A percentile compares a stretch with the other conserved stretches of the same genome.
Conservation (phyloP, 2,329 filamentous ascomycete genomes). For the Sporothrix dimorphospora region DNA sequence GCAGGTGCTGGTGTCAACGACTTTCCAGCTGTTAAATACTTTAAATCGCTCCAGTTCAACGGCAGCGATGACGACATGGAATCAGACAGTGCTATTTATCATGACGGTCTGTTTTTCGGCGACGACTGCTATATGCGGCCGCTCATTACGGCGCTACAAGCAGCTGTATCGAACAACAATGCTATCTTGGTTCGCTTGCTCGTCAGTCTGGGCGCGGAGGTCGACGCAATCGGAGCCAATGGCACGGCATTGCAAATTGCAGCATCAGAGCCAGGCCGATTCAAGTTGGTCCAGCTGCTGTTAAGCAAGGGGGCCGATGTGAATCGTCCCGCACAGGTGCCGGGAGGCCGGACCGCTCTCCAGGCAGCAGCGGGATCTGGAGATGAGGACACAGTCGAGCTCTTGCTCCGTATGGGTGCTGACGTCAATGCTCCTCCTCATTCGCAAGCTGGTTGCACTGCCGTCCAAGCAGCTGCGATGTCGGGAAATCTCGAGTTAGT, state of each 20-base stretch:
- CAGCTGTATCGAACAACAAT: not conserved
- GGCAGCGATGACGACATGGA: not conserved
- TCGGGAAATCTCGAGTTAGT: not conserved
- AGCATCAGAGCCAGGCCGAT: not conserved
- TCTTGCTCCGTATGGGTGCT: not conserved
- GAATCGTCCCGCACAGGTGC: not conserved
- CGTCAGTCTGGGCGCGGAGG: not conserved
- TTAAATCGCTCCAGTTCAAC: not conserved
- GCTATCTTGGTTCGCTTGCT: not conserved
- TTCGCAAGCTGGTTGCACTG: not conserved
- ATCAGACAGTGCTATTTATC: too few species aligned
- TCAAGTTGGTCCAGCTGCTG: conserved; percentile 4
- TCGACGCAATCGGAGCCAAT: not conserved
- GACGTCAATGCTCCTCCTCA: not conserved
- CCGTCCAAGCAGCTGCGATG: conserved; percentile 9
- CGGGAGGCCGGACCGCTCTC: not conserved
- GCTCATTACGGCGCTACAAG: conserved; percentile 5
- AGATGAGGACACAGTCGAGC: not conserved
- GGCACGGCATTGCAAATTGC: conserved; percentile 12
- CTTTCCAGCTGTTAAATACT: not conserved
- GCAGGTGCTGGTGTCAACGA: conserved; percentile 9
- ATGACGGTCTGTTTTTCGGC: too few species aligned
- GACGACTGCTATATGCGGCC: too few species aligned
- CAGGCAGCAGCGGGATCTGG: conserved; percentile 8
- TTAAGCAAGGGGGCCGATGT: not conserved